Evolutionary conservation across 768 basidiomycete genomes (phyloP).

Genomic region (Rhizopogon rudus): DNA sequence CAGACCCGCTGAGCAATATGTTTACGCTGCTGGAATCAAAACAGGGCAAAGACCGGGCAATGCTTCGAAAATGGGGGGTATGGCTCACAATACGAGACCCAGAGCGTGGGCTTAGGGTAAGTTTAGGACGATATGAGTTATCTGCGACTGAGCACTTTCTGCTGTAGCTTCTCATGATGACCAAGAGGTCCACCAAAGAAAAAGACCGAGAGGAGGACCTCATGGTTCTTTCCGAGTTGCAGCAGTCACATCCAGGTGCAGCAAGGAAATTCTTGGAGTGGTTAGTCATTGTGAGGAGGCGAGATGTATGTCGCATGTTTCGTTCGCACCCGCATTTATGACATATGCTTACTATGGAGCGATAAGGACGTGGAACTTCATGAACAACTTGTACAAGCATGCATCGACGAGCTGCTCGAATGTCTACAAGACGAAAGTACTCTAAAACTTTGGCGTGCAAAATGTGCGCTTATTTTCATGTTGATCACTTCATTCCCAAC

Average conservation of each 20-base stretch:
- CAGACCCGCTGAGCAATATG: slow-evolving; percentile 23
- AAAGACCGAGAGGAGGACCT: slow-evolving; percentile 25
- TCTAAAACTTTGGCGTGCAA: slow-evolving; percentile 66
- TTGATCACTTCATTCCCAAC: background rate
- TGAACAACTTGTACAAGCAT: slow-evolving; percentile 54
- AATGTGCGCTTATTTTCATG: slow-evolving; percentile 37
- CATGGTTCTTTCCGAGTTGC: slow-evolving; percentile 23
- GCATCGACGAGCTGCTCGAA: slow-evolving; percentile 46
- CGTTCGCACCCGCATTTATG: background rate
- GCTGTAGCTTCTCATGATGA: slow-evolving; percentile 17
- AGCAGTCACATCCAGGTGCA: slow-evolving; percentile 27
- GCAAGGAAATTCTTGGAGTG: slow-evolving; percentile 77
- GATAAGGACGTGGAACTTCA: slow-evolving; percentile 59
- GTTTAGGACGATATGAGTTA: background rate
- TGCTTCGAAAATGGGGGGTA: slow-evolving; percentile 72
- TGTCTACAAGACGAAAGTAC: slow-evolving; percentile 46
- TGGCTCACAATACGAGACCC: slow-evolving; percentile 74
- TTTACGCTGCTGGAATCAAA: slow-evolving; percentile 20
- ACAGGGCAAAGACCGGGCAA: slow-evolving; percentile 42
- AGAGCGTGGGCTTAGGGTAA: slow-evolving; percentile 67
- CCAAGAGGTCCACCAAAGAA: slow-evolving; percentile 12
- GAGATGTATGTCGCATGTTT: slow-evolving; percentile 36
- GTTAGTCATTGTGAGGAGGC: slow-evolving; percentile 66
- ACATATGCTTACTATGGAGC: background rate
- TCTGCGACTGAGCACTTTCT: background rate